Conservation (phyloP, 1,284 basidiomycete genomes). For the Cutaneotrichosporon sp. region DNA sequence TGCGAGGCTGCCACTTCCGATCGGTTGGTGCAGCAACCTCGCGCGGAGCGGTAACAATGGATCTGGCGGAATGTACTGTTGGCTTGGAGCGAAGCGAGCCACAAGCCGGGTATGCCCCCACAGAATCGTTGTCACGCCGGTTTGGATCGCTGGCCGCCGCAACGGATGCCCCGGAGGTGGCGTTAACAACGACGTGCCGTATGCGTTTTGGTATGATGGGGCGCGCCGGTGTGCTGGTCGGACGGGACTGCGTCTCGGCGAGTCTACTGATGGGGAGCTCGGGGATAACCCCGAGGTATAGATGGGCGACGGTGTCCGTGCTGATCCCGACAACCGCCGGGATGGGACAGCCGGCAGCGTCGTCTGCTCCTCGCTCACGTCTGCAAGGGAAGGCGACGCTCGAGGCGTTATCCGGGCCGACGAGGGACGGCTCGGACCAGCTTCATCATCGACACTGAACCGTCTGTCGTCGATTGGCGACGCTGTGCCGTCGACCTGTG, state of each 20-base stretch:
- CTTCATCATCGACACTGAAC: background rate
- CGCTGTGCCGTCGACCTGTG: too few relatives aligned
- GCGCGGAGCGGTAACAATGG: conserved; percentile 47
- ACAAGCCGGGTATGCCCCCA: conserved; percentile 47
- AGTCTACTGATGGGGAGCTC: background rate
- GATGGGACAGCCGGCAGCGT: background rate
- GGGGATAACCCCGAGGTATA: background rate
- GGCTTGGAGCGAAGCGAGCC: conserved; percentile 45
- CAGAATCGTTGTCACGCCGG: conserved; percentile 38
- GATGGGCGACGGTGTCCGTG: background rate
- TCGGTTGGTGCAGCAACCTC: conserved; percentile 44
- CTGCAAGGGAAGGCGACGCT: conserved; percentile 11
- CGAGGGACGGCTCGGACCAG: background rate
- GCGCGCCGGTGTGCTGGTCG: conserved; percentile 9
- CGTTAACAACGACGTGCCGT: conserved; percentile 21
- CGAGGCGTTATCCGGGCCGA: conserved; percentile 4
- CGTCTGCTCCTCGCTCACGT: conserved; percentile 13
- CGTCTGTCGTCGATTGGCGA: background rate
- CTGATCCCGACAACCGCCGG: background rate
- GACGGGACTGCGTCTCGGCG: background rate
- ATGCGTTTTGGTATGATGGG: conserved; percentile 39
- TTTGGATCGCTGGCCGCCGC: conserved; percentile 17
- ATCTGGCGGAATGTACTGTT: conserved; percentile 48
- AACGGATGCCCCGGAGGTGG: conserved; percentile 33
- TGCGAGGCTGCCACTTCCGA: conserved; percentile 42